These are phyloP conservation scores for Candolleomyces aberdarensis DNA, from an alignment of 768 basidiomycete genomes.

Conservation along the genomic window DNA sequence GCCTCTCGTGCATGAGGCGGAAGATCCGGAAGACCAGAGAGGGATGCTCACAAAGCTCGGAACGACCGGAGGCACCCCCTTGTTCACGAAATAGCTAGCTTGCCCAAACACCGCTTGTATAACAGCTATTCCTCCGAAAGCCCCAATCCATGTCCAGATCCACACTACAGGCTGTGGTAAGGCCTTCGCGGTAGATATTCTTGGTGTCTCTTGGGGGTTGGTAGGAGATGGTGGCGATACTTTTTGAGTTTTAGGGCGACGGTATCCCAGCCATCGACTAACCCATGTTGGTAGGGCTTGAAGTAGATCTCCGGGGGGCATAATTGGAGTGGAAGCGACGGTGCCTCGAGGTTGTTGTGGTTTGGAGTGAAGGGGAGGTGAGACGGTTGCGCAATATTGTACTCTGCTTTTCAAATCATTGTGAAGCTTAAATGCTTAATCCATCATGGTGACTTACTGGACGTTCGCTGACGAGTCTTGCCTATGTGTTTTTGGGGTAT, in stretches of 20 bases:
- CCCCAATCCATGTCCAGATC: constrained; percentile 51
- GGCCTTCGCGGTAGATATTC: background rate
- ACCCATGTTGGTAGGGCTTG: constrained; percentile 31
- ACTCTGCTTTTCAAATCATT: too few species aligned
- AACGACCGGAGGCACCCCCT: constrained; percentile 43
- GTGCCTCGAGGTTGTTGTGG: too few species aligned
- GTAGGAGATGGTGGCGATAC: constrained; percentile 23
- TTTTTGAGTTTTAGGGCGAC: constrained; percentile 18
- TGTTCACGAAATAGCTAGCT: constrained; percentile 42
- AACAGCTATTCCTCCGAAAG: constrained; percentile 47
- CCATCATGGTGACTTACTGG: too few species aligned
- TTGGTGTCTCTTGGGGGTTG: constrained; percentile 12
- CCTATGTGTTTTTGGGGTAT: too few species aligned
- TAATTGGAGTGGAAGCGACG: too few species aligned
- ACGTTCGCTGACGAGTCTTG: too few species aligned
- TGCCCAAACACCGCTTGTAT: constrained; percentile 50
- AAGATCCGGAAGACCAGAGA: background rate
- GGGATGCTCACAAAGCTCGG: constrained; percentile 43
- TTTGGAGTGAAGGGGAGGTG: too few species aligned
- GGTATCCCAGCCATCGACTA: constrained; percentile 44
- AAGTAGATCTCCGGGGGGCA: constrained; percentile 18
- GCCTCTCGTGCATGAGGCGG: background rate
- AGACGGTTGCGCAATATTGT: too few species aligned
- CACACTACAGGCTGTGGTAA: constrained; percentile 27
- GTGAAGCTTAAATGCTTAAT: too few species aligned